Base-by-base conservation (phyloP, 169 alveolate genomes). In the Plasmodium yoelii region DNA sequence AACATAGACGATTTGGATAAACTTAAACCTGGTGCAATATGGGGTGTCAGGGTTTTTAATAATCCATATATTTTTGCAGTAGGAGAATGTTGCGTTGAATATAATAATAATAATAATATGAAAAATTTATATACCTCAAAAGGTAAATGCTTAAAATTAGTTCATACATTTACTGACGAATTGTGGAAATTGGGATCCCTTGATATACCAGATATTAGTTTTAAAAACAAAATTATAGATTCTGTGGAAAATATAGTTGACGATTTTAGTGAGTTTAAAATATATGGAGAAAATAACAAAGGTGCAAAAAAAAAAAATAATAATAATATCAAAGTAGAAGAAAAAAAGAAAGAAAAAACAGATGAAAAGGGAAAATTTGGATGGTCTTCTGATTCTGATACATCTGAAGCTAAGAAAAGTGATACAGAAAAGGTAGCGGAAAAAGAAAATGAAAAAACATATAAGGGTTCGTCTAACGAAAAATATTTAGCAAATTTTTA, bases 21-120 rank as follows among this genome's bases (percentile, higher is more conserved):
- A 53, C 26, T 91, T 19, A 49, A 87, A 60, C 88, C 53, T n/a
- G 94, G 94, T 1, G 34, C 68, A 42, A 34, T 91, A 67, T 87
- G 93, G 61, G 92, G 91, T 0, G 92, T 91, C 10, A 68, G 88
- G 9, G 82, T 91, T 19, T 87, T 75, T 59, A 90, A 90, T 12
- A 73, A 56, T 75, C 92, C 94, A 57, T 73, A 68, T 26, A 73
- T 86, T 2, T 64, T 68, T 61, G 75, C 73, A 9, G 80, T 86
- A 34, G 87, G 84, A 2, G 47, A 73, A 5, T 87, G 87, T 19
- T 6, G 34, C 5, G 46, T 73, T 22, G 89, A 91, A 53, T 63
- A 59, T 69, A 47, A 89, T 65, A 47, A 84, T 65, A 47, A 84
- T 91, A 56, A 88, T 71, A 47, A 84, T 91, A 56, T 82, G 64